phyloP scores from a whole-genome alignment of 768 basidiomycete genomes.

The Phaffia australis region DNA sequence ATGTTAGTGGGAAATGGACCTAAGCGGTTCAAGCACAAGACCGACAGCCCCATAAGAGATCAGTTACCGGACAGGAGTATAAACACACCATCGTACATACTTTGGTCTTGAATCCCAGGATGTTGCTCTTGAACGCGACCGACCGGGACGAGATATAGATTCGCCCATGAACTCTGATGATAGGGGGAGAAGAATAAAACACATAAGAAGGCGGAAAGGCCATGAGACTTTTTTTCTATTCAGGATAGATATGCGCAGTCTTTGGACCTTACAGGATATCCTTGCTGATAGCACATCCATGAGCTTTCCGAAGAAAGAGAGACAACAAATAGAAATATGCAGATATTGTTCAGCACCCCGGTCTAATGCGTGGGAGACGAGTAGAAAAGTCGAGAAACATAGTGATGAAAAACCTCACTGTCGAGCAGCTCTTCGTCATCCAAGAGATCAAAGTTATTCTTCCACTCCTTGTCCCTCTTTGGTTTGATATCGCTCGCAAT shows the following conservation, averaged over 20 bases:
- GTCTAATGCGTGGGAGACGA: not conserved
- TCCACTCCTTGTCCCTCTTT: slow-evolving; percentile 30
- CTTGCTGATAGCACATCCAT: slow-evolving; percentile 29
- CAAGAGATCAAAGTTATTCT: slow-evolving; percentile 24
- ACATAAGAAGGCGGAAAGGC: too few relatives aligned
- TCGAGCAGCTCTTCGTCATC: slow-evolving; percentile 28
- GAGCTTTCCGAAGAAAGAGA: slow-evolving; percentile 12
- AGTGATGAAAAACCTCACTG: slow-evolving; percentile 26
- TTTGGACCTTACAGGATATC: slow-evolving; percentile 21
- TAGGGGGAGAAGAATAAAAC: too few relatives aligned
- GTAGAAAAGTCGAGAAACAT: not conserved
- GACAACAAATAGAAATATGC: not conserved
- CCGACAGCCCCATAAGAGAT: not conserved
- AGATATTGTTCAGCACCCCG: not conserved
- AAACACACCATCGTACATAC: not conserved
- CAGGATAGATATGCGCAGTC: too few relatives aligned
- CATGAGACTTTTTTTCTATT: too few relatives aligned
- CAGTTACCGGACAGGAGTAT: not conserved
- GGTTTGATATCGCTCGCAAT: slow-evolving; percentile 7
- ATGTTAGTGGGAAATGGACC: slow-evolving; percentile 26
- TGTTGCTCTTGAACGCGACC: slow-evolving; percentile 29
- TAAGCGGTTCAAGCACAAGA: not conserved
- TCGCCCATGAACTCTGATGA: slow-evolving; percentile 27
- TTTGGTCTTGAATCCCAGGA: slow-evolving; percentile 28
- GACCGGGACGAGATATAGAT: slow-evolving; percentile 26